Evolutionary conservation across 257 asterid species (phyloP), one percentile per base, ranked within the genome.

Genomic region (Petrea volubilis): DNA sequence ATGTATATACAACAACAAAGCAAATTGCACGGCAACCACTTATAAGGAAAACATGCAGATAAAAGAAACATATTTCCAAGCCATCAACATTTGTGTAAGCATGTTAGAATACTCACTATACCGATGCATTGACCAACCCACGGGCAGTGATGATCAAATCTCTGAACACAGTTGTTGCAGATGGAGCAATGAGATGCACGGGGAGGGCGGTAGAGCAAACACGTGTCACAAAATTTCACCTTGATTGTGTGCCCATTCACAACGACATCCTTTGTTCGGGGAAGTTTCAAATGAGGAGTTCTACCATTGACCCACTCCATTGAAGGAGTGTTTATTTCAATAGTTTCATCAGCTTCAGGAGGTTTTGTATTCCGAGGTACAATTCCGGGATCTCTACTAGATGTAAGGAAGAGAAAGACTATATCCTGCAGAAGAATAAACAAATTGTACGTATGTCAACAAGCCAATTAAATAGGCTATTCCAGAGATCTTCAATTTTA

Each of bases 111-210:
- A 86, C 97, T 87, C 78, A 92, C 98, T 28, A 88, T 41, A 51
- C 98, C 98, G 74, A 92, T 90, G 86, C 98, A 92, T 70, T 92
- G 98, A 43, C 97, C 97, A 69, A 92, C 88, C 97, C 97, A 92
- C 36, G 97, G 97, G 74, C 98, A 92, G 60, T 92, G 98, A 74
- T 90, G 98, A 86, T 92, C 98, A 41, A 90, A 88, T 81, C 78
- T 86, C 81, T 88, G 96, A 67, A 92, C 97, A 74, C 98, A 92
- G 71, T 92, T 92, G 87, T 92, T 92, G 86, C 98, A 92, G 70
- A 92, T 90, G 70, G 98, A 89, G 82, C 98, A 92, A 81, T 92
- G 98, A 69, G 98, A 92, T 17, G 96, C 96, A 29, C 98, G 94
- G 6, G 98, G 98, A 72, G 97, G 98, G 14, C 98, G 94, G 77